phyloP scores from a whole-genome alignment of 148 eudicot species.

The Chenopodium berlandieri region DNA sequence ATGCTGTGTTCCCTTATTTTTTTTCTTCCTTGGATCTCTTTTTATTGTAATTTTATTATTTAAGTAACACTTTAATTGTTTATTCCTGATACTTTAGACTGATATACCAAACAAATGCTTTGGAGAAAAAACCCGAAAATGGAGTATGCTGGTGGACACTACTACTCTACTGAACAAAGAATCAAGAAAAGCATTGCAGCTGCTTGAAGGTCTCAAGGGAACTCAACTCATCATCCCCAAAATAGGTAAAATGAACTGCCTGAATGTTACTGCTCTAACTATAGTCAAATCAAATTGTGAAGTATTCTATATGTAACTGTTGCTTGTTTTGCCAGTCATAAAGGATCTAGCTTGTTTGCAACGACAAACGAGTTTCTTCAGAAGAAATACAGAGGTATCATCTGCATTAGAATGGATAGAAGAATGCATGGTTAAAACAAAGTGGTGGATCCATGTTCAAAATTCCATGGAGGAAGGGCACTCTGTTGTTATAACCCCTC shows the following conservation, averaged over 20 bases:
- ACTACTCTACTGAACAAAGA: slow-evolving; percentile 57
- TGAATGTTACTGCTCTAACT: background rate
- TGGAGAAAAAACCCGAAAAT: slow-evolving; percentile 35
- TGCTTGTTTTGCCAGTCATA: slow-evolving; percentile 45
- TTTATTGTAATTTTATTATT: too few relatives aligned
- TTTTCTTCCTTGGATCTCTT: too few relatives aligned
- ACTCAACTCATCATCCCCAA: slow-evolving; percentile 72
- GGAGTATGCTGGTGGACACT: slow-evolving; percentile 75
- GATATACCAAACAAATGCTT: slow-evolving; percentile 38
- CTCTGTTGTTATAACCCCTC: slow-evolving; percentile 58
- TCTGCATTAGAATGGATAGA: slow-evolving; percentile 78
- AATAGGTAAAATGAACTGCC: slow-evolving; percentile 45
- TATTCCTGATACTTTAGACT: slow-evolving; percentile 3
- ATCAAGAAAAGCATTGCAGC: slow-evolving; percentile 74
- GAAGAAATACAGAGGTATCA: slow-evolving; percentile 49
- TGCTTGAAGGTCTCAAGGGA: slow-evolving; percentile 74
- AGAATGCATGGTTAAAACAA: slow-evolving; percentile 55
- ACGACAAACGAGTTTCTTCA: slow-evolving; percentile 52
- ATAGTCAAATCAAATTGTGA: background rate
- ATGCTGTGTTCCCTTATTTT: background rate
- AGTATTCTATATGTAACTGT: background rate
- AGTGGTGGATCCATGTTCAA: slow-evolving; percentile 84
- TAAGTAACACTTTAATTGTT: too few relatives aligned
- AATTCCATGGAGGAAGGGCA: slow-evolving; percentile 46
- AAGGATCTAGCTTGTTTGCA: slow-evolving; percentile 68